Percentiles rank a stretch among this genome's conserved stretches.
These are phyloP conservation scores for Aspergillus novoparasiticus DNA, from an alignment of 2,329 filamentous ascomycete species.

Conservation along the genomic window DNA sequence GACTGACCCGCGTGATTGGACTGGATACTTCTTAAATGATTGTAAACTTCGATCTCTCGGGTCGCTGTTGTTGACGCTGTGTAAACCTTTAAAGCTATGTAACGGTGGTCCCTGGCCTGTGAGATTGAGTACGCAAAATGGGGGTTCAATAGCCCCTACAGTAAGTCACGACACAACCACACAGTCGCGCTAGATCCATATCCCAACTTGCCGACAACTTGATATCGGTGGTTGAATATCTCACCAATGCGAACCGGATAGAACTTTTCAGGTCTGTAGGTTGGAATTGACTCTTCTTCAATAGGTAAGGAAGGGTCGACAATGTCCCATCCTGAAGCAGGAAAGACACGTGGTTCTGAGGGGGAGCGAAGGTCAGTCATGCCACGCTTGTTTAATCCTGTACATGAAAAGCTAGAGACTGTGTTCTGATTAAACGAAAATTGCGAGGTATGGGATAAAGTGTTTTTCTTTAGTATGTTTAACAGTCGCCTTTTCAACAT, in stretches of 20 bases:
- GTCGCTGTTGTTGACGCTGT: slow-evolving; percentile 11
- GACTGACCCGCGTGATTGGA: slow-evolving; percentile 26
- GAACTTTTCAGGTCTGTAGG: slow-evolving; percentile 11
- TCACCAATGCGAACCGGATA: slow-evolving; percentile 16
- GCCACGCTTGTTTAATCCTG: slow-evolving; percentile 1
- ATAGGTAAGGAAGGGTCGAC: slow-evolving; percentile 1
- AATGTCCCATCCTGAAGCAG: slow-evolving; percentile 7
- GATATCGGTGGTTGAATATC: slow-evolving; percentile 16
- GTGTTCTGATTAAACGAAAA: too few relatives aligned
- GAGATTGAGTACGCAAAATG: too few relatives aligned
- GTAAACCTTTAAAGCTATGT: slow-evolving; percentile 22
- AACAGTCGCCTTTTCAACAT: background rate
- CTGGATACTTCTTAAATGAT: slow-evolving; percentile 26
- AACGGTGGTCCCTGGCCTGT: slow-evolving; percentile 10
- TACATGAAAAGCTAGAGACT: background rate
- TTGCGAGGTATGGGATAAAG: background rate
- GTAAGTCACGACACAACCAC: slow-evolving; percentile 13
- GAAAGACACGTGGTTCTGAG: slow-evolving; percentile 11
- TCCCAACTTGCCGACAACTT: slow-evolving; percentile 18
- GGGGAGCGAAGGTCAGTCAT: slow-evolving; percentile 3
- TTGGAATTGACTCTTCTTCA: slow-evolving; percentile 8
- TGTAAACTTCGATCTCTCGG: slow-evolving; percentile 29
- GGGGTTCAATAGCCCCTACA: background rate
- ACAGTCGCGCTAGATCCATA: slow-evolving; percentile 18
- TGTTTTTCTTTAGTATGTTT: background rate